Percentiles rank a stretch among this genome's conserved stretches.
Conservation (phyloP, 164 flowering plant genomes). For the Amborella trichopoda region DNA sequence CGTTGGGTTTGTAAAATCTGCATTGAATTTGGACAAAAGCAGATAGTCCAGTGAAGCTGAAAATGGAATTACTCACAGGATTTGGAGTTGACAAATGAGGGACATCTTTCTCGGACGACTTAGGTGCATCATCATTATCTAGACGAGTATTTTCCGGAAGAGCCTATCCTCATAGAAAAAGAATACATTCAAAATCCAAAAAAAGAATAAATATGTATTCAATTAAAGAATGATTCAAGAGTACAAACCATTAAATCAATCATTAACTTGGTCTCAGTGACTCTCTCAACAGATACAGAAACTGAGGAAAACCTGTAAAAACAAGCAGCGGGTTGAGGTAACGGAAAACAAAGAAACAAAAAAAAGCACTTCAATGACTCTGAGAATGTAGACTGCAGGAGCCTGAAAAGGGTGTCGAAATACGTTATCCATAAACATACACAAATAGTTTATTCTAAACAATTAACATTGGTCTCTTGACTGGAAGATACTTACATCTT, state of each 20-base stretch:
- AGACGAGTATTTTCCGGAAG: conserved; percentile 13
- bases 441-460: conserved; percentile 1
- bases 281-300: conserved; percentile 6
- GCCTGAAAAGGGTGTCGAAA: background rate
- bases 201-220: background rate
- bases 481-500: background rate
- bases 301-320: background rate
- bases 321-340: background rate
- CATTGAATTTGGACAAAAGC: background rate
- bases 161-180: conserved; percentile 24
- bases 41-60: background rate
- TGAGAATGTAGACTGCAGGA: background rate
- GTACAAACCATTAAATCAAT: conserved; percentile 42
- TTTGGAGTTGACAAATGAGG: background rate
- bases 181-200: background rate
- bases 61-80: conserved; percentile 3
- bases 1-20: too few species aligned
- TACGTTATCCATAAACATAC: background rate
- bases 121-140: conserved; percentile 3
- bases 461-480: conserved; percentile 5
- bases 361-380: background rate
- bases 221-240: background rate
- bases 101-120: background rate
- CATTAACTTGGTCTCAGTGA: conserved; percentile 19
- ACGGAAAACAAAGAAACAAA: background rate